These are phyloP conservation scores for Sporisorium graminicola DNA, from an alignment of 1,284 basidiomycete species.

Conservation along the genomic window DNA sequence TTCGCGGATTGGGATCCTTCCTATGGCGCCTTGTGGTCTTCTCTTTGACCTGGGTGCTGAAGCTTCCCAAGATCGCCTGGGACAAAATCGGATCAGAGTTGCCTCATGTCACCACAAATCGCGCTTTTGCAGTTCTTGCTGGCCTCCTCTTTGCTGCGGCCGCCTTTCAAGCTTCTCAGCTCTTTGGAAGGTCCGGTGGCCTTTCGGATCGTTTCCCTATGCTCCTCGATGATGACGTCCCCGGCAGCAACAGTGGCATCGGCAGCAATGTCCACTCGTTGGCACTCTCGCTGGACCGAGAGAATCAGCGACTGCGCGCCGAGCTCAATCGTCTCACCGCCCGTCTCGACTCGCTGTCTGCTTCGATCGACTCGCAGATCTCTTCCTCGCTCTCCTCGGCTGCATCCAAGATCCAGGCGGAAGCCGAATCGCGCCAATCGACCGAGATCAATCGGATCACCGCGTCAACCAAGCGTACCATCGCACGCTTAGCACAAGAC, in stretches of 20 bases:
- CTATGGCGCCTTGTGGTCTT: neutral
- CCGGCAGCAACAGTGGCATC: neutral
- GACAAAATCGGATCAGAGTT: neutral
- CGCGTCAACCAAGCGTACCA: conserved; percentile 30
- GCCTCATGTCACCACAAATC: neutral
- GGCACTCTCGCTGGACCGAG: conserved; percentile 24
- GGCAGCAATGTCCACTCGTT: neutral
- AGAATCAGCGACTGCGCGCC: conserved; percentile 32
- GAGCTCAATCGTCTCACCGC: conserved; percentile 27
- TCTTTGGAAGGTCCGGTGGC: neutral
- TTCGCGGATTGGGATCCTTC: neutral
- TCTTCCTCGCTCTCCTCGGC: conserved; percentile 22
- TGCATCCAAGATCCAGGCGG: conserved; percentile 30
- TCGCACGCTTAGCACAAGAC: conserved; percentile 44
- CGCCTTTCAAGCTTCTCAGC: neutral
- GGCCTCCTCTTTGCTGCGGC: conserved; percentile 2
- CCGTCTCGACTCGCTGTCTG: conserved; percentile 29
- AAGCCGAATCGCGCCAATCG: conserved; percentile 28
- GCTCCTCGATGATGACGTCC: conserved; percentile 13
- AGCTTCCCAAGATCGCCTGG: conserved; percentile 4
- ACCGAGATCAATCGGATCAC: conserved; percentile 29
- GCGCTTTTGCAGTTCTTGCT: neutral
- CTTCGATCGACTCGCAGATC: conserved; percentile 37
- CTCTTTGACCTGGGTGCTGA: neutral
- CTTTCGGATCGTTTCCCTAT: neutral